These are phyloP conservation scores for Laguncularia racemosa DNA, from an alignment of 345 rosid genomes.

Conservation along the genomic window DNA sequence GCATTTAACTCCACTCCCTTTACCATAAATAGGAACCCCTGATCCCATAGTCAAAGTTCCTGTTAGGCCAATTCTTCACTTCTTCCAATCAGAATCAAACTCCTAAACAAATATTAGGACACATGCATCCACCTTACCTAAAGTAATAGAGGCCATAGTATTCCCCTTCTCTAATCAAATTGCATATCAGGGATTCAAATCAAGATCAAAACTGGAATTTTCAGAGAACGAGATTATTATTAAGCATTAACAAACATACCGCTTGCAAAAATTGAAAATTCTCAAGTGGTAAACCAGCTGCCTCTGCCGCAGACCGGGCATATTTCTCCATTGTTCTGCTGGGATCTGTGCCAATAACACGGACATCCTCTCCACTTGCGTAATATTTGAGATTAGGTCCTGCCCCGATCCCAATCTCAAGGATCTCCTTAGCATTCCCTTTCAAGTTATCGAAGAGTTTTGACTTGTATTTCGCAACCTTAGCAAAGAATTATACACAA, in stretches of 20 bases:
- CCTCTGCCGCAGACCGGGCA: conserved; percentile 47
- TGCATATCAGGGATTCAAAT: too few relatives aligned
- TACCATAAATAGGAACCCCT: too few relatives aligned
- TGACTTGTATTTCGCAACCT: conserved; percentile 62
- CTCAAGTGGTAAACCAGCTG: conserved; percentile 47
- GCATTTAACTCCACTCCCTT: too few relatives aligned
- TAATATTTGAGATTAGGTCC: conserved; percentile 81
- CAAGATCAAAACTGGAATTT: too few relatives aligned
- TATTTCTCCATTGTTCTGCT: conserved; percentile 66
- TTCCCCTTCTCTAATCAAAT: too few relatives aligned
- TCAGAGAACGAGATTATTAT: background rate
- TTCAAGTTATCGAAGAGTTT: conserved; percentile 46
- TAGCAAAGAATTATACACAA: conserved; percentile 4
- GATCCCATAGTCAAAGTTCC: too few relatives aligned
- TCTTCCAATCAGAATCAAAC: too few relatives aligned
- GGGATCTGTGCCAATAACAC: conserved; percentile 72
- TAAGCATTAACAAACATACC: conserved; percentile 24
- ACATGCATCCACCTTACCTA: too few relatives aligned
- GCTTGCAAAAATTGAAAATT: conserved; percentile 64
- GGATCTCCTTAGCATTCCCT: conserved; percentile 49
- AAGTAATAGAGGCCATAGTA: too few relatives aligned
- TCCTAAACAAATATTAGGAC: too few relatives aligned
- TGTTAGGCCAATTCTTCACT: too few relatives aligned
- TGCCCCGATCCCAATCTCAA: conserved; percentile 87
- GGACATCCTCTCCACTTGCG: conserved; percentile 31